These are phyloP conservation scores for Paraurostyla sp. DNA, from an alignment of 73 alveolate genomes.

Conservation along the genomic window DNA sequence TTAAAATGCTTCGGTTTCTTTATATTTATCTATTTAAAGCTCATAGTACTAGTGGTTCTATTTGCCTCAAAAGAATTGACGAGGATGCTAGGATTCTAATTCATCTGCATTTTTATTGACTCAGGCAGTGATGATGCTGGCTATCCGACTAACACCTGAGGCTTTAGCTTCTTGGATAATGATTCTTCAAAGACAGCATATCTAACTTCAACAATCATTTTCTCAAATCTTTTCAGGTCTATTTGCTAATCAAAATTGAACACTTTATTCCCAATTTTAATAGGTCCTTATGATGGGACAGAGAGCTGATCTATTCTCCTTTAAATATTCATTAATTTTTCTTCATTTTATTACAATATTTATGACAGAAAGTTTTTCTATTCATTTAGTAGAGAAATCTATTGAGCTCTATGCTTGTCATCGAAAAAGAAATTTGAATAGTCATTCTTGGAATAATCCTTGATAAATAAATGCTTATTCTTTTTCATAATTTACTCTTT, in stretches of 20 bases:
- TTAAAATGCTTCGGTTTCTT: neutral
- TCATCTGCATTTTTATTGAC: neutral
- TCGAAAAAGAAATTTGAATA: conserved; percentile 5
- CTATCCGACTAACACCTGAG: neutral
- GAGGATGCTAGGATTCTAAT: neutral
- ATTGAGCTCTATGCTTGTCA: neutral
- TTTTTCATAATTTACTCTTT: neutral
- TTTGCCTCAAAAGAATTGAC: neutral
- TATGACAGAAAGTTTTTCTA: neutral
- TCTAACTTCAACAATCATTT: neutral
- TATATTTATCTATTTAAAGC: neutral
- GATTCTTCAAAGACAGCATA: conserved; percentile 20
- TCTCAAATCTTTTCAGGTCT: neutral
- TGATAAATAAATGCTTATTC: neutral
- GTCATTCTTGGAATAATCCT: conserved; percentile 31
- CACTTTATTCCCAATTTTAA: neutral
- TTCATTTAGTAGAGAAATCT: neutral
- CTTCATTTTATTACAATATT: neutral
- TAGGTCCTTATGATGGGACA: neutral
- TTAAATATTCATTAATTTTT: neutral
- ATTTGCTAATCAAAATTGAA: neutral
- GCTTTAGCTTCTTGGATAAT: neutral
- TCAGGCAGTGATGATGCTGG: neutral
- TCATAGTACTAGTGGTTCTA: neutral
- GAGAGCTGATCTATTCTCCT: neutral